These are phyloP conservation scores for Massariosphaeria phaeospora DNA, from an alignment of 495 filamentous ascomycete species.

Conservation along the genomic window DNA sequence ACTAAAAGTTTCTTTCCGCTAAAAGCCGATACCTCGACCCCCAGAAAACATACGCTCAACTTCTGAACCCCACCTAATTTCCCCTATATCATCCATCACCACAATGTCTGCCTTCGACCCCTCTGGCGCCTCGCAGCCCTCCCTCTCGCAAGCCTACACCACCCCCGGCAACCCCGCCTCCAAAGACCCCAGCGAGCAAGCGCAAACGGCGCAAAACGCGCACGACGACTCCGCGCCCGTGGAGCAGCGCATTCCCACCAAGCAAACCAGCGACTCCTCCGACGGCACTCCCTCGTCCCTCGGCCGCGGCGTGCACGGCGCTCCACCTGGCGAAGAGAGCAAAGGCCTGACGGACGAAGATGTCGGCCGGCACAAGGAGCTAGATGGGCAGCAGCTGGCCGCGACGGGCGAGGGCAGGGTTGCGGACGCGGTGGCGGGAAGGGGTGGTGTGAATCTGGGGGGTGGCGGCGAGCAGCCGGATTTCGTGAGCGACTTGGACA, in stretches of 20 bases:
- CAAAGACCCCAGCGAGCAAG: conserved; percentile 36
- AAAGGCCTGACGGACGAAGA: conserved; percentile 34
- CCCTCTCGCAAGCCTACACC: conserved; percentile 36
- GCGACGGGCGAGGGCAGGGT: conserved; percentile 40
- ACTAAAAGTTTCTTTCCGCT: too few species aligned
- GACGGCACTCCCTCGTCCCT: conserved; percentile 29
- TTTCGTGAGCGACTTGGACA: conserved; percentile 42
- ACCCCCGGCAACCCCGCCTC: conserved; percentile 40
- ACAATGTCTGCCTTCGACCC: conserved; percentile 30
- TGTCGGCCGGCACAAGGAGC: conserved; percentile 38
- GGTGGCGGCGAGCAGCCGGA: conserved; percentile 35
- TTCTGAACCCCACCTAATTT: neutral
- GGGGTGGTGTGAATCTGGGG: conserved; percentile 18
- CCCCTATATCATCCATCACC: neutral
- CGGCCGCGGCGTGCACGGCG: conserved; percentile 38
- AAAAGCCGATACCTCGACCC: too few species aligned
- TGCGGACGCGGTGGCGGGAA: conserved; percentile 35
- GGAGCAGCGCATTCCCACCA: conserved; percentile 35
- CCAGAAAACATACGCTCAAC: neutral
- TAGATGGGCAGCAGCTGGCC: conserved; percentile 42
- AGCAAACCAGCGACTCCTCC: conserved; percentile 28
- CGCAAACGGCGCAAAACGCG: conserved; percentile 26
- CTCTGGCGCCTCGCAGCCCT: conserved; percentile 37
- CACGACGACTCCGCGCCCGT: conserved; percentile 1
- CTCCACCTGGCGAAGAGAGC: conserved; percentile 36